These are phyloP conservation scores for Vigna reflexopilosa DNA, from an alignment of 306 rosid species.

Conservation along the genomic window DNA sequence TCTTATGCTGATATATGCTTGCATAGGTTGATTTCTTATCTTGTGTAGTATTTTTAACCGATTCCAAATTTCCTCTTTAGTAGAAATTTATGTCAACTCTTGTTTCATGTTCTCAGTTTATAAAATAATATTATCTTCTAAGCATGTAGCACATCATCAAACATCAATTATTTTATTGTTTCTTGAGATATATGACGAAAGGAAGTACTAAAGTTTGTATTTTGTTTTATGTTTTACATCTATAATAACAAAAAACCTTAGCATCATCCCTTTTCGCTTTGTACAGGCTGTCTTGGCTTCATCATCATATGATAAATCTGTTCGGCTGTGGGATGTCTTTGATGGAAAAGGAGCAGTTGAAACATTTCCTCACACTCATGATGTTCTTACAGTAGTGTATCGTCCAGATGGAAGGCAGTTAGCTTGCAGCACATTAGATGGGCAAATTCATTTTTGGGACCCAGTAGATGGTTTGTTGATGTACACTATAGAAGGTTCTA, in stretches of 20 bases:
- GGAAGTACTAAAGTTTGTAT: constrained; percentile 26
- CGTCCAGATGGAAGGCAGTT: constrained; percentile 98
- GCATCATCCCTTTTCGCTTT: constrained; percentile 36
- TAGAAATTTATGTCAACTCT: constrained; percentile 18
- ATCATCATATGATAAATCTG: constrained; percentile 92
- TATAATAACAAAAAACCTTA: neutral
- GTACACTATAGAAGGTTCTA: constrained; percentile 90
- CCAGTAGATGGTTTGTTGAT: constrained; percentile 86
- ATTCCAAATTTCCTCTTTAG: constrained; percentile 8
- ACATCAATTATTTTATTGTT: constrained; percentile 14
- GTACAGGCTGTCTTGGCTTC: constrained; percentile 84
- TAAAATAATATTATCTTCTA: constrained; percentile 34
- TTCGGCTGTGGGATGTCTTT: constrained; percentile 96
- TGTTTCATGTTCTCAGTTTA: constrained; percentile 15
- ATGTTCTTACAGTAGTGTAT: constrained; percentile 86
- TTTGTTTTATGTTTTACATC: constrained; percentile 31
- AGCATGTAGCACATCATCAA: neutral
- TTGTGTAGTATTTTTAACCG: neutral
- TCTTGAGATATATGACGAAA: neutral
- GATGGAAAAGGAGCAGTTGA: constrained; percentile 91
- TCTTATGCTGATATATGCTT: neutral
- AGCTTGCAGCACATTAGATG: constrained; percentile 97
- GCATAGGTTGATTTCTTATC: constrained; percentile 17
- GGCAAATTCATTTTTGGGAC: constrained; percentile 97
- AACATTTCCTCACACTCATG: constrained; percentile 82